These are phyloP conservation scores for Phytophthora ohioensis DNA, from an alignment of 352 stramenopile genomes.

Conservation along the genomic window DNA sequence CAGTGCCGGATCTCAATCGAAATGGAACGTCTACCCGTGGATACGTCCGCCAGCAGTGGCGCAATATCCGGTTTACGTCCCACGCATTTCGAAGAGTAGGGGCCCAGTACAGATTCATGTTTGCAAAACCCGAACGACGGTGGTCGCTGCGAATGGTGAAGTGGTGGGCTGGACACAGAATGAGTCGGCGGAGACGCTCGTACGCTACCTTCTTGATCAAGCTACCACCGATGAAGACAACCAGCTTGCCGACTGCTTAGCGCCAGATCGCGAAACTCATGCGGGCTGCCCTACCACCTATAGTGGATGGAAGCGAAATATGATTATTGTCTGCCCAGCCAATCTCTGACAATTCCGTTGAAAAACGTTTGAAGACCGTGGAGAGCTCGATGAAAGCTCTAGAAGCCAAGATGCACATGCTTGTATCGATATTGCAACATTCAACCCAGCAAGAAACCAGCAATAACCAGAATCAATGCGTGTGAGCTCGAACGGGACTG, in stretches of 20 bases:
- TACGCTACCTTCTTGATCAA: constrained; percentile 20
- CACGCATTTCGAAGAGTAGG: constrained; percentile 19
- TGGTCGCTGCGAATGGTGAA: constrained; percentile 19
- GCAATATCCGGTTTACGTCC: constrained; percentile 17
- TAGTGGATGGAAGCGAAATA: neutral
- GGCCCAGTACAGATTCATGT: constrained; percentile 27
- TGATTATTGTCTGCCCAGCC: neutral
- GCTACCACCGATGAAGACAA: constrained; percentile 15
- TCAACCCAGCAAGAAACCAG: neutral
- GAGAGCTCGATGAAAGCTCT: constrained; percentile 3
- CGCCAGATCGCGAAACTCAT: constrained; percentile 3
- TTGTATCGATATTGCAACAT: neutral
- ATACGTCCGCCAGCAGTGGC: constrained; percentile 10
- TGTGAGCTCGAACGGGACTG: neutral
- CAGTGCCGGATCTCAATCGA: constrained; percentile 9
- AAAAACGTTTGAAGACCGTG: constrained; percentile 12
- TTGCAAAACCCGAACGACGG: constrained; percentile 7
- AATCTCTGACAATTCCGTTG: neutral
- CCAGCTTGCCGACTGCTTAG: constrained; percentile 14
- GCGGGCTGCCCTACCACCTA: constrained; percentile 3
- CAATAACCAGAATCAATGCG: neutral
- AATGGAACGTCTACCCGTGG: neutral
- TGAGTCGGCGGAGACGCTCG: constrained; percentile 19
- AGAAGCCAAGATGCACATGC: constrained; percentile 4
- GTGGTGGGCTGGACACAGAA: constrained; percentile 21